Conservation (phyloP, 495 filamentous ascomycete genomes). For the Xylaria curta region DNA sequence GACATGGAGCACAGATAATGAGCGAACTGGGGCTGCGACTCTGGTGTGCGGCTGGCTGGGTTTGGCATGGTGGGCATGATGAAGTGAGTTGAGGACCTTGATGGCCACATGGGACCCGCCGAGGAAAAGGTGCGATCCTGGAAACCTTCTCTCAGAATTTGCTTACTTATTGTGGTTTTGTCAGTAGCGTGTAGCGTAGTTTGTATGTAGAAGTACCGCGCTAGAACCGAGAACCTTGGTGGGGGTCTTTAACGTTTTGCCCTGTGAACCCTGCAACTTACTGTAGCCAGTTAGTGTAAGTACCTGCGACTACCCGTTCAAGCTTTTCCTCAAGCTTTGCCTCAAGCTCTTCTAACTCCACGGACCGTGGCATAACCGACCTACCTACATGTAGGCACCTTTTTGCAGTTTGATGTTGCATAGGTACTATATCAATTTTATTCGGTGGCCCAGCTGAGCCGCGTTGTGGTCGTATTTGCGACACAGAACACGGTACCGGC, state of each 20-base stretch:
- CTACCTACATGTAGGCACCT: background rate
- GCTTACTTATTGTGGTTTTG: background rate
- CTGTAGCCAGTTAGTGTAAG: background rate
- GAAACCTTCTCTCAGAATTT: conserved; percentile 7
- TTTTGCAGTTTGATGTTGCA: background rate
- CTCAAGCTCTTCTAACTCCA: background rate
- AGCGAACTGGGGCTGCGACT: background rate
- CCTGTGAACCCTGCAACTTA: background rate
- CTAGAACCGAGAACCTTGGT: background rate
- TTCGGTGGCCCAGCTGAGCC: background rate
- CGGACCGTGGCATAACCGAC: background rate
- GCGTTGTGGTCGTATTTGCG: conserved; percentile 7
- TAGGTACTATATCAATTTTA: background rate
- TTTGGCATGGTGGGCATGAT: conserved; percentile 22
- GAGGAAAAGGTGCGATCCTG: background rate
- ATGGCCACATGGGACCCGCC: conserved; percentile 25
- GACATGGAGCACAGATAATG: conserved; percentile 10
- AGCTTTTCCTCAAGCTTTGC: background rate
- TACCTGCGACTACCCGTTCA: background rate
- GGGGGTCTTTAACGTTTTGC: background rate
- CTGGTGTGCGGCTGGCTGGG: background rate
- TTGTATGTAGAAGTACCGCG: background rate
- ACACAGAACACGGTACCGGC: background rate
- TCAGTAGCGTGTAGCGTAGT: background rate
- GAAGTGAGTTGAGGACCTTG: conserved; percentile 26